Evolutionary conservation across 2,329 filamentous ascomycete species (phyloP), one percentile per base, ranked within the genome.

Genomic region (Aquanectria penicillioides): DNA sequence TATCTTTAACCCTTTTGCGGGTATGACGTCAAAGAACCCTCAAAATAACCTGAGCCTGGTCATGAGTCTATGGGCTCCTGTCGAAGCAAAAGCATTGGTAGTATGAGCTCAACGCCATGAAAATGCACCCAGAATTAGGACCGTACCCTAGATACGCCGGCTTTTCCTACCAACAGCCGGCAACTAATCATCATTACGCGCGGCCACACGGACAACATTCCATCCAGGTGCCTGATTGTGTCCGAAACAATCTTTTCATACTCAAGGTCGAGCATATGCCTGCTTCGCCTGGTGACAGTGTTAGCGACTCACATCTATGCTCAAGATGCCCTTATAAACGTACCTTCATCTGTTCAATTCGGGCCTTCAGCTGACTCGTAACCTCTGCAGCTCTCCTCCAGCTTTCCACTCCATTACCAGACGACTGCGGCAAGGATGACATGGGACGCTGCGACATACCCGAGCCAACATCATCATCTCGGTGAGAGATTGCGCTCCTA

Each of bases 271-370:
- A 63, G 76, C 78, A 64, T 83, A 79, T 47, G 81, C 82, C 68
- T 85, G 83, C 66, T 81, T 79, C 22, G 81, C 81, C 81, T 84
- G 22, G 2, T 18, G 13, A 4, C 4, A 15, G 5, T 41, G 61
- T 63, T 48, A 65, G 53, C 62, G 11, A 41, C 26, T 20, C 5
- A 2, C 22, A 12, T 7, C 18, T n/a, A n/a, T 10, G 26, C 10
- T 11, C 12, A 17, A 22, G 1, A 3, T 13, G 3, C 3, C 5
- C 4, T 18, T 8, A 10, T 36, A 3, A 13, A 70, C 78, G 66
- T 70, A 86, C 87, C 85, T 98, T 99, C 95, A 99, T 99, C 82
- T 95, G 91, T 81, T 98, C 95, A 76, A 99, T 99, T 74, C 95
- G 88, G 49, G 94, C 93, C 81, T 98, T 99, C 71, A 99, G 77